Conservation (phyloP, 441 rosid genomes). For the Euphorbia schlechtendalii region DNA sequence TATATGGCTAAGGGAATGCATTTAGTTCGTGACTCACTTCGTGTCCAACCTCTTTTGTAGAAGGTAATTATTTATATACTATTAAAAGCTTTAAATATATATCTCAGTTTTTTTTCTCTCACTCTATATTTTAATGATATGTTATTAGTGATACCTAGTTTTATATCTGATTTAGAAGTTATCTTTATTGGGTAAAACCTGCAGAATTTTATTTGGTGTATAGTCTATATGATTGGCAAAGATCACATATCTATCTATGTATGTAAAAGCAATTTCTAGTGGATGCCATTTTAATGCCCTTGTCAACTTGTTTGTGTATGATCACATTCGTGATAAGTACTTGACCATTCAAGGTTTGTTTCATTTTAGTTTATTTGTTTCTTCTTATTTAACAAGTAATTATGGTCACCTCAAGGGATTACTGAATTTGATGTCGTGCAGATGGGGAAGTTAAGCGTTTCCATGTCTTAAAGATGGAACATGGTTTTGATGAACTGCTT, state of each 20-base stretch:
- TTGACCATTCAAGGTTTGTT: constrained; percentile 1
- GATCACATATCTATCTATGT: neutral
- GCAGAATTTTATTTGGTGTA: no score
- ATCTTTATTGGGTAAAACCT: no score
- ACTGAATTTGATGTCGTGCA: neutral
- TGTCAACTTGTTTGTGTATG: neutral
- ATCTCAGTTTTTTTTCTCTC: no score
- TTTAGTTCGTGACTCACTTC: no score
- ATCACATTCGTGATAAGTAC: neutral
- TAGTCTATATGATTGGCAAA: no score
- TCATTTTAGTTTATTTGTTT: neutral
- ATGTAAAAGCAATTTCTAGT: neutral
- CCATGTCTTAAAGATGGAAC: neutral
- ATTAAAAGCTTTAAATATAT: no score
- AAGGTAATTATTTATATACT: no score
- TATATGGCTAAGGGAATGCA: no score
- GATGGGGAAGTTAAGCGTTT: neutral
- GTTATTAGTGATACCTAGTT: no score
- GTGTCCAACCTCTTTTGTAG: no score
- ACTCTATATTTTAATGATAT: no score
- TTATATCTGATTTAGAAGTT: no score
- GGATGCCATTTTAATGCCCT: neutral
- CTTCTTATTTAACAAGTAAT: neutral
- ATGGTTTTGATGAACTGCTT: constrained; percentile 1
- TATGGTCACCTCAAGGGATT: neutral